Base-by-base conservation (phyloP, 345 rosid species). In the Excoecaria cochinchinensis region DNA sequence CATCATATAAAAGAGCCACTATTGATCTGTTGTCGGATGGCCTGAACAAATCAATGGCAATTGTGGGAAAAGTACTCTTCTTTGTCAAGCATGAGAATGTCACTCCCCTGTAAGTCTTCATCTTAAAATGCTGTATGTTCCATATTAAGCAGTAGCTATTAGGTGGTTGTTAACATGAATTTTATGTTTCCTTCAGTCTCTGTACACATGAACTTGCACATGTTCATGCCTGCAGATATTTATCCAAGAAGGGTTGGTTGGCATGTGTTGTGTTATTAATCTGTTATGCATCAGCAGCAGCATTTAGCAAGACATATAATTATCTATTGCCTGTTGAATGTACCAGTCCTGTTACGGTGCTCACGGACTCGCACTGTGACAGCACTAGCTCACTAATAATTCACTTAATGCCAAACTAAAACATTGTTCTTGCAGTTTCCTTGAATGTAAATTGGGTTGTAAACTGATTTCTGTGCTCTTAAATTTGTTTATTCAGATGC, bases 91-190 rank as follows among this genome's bases (percentile, higher is more conserved):
- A 89, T 72, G 90, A 89, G 77, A 84, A 70, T 55, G 84, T 80
- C 71, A 83, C 88, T 71, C 95, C 95, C 40, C 71, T 90, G 95
- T 90, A 85, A 89, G 92, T 77, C 65, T 39, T 67, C 48, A 61
- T 44, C 62, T 67, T 24, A 67, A 40, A 52, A 31, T 5, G 25
- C 60, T 63, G 24, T 47, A 39, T 24, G 55, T 16, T 57, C 46
- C 13, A 22, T 40, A 16, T 39, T 46, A 57, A 56, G 53, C 57
- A 42, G 5, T 24, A 42, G 65, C 65, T 57, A 12, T 57, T 40
- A 57, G 61, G 24, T 36, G 24, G 22, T 57, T 42, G 40, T 25
- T 70, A 40, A 17, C 51, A 11, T 39, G 21, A 24, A 24, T 19
- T 72, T 16, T 12, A 0, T 15, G 22, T 13, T 0, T 44, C 16